phyloP scores from a whole-genome alignment of 2,329 filamentous ascomycete genomes.

The Capronia epimyces region DNA sequence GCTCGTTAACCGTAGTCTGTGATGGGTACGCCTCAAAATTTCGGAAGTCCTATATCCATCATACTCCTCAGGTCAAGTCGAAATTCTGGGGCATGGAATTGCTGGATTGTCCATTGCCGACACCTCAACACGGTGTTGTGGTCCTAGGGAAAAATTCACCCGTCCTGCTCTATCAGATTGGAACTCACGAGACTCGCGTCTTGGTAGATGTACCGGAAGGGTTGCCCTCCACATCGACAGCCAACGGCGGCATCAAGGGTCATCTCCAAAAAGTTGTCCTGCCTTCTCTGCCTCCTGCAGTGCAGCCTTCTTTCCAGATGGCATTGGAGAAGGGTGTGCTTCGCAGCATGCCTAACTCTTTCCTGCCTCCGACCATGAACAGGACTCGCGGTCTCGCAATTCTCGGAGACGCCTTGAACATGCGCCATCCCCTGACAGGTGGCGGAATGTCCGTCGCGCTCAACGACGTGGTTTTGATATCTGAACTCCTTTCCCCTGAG shows the following conservation, averaged over 20 bases:
- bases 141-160: conserved; percentile 72
- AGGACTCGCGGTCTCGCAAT: conserved; percentile 68
- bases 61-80: conserved; percentile 65
- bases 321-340: conserved; percentile 75
- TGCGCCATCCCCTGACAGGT: conserved; percentile 96
- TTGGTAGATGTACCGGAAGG: conserved; percentile 81
- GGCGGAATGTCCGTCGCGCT: conserved; percentile 98
- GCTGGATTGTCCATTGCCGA: conserved; percentile 75
- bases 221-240: conserved; percentile 64
- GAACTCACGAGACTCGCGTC: conserved; percentile 84
- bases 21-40: conserved; percentile 93
- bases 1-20: conserved; percentile 76
- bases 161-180: conserved; percentile 93
- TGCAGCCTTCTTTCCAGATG: conserved; percentile 66
- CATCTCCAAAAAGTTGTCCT: conserved; percentile 77
- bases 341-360: conserved; percentile 93
- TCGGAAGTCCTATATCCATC: conserved; percentile 68
- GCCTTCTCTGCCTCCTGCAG: conserved; percentile 65
- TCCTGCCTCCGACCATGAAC: conserved; percentile 74
- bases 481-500: conserved; percentile 65
- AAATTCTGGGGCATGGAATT: conserved; percentile 94
- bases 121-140: conserved; percentile 75
- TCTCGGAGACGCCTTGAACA: conserved; percentile 93
- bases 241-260: conserved; percentile 74
- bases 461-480: conserved; percentile 78